Conservation (phyloP, 2,329 filamentous ascomycete species). For the Furcasterigmium furcatum region DNA sequence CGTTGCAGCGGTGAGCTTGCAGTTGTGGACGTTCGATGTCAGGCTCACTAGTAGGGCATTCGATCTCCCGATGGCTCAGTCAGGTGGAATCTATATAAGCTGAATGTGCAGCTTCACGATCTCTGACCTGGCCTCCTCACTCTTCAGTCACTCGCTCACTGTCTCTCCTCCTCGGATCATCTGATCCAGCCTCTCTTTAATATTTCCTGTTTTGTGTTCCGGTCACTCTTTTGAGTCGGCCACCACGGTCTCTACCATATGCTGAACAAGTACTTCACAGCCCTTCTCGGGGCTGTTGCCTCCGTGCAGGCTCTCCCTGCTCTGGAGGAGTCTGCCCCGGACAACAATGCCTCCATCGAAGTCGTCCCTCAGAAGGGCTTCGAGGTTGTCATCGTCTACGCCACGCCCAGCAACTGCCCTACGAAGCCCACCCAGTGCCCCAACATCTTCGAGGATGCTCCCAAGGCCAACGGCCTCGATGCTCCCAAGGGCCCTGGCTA, state of each 20-base stretch:
- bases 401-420: background rate
- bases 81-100: too few species aligned
- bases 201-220: background rate
- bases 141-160: background rate
- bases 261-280: background rate
- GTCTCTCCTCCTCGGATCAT: background rate
- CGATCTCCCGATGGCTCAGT: too few species aligned
- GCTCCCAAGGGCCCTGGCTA: too few species aligned
- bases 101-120: too few species aligned
- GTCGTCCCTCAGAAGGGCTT: background rate
- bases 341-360: constrained; percentile 1
- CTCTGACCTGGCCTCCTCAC: too few species aligned
- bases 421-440: constrained; percentile 1
- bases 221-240: background rate
- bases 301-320: constrained; percentile 2
- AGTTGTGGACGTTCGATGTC: too few species aligned
- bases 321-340: background rate
- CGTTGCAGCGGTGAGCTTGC: too few species aligned
- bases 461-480: too few species aligned
- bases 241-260: constrained; percentile 1
- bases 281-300: constrained; percentile 2
- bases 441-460: background rate
- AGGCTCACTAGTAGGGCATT: too few species aligned
- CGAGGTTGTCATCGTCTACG: constrained; percentile 6
- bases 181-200: constrained; percentile 1